These are phyloP conservation scores for Suillus tomentosus DNA, from an alignment of 768 basidiomycete genomes.

Conservation along the genomic window DNA sequence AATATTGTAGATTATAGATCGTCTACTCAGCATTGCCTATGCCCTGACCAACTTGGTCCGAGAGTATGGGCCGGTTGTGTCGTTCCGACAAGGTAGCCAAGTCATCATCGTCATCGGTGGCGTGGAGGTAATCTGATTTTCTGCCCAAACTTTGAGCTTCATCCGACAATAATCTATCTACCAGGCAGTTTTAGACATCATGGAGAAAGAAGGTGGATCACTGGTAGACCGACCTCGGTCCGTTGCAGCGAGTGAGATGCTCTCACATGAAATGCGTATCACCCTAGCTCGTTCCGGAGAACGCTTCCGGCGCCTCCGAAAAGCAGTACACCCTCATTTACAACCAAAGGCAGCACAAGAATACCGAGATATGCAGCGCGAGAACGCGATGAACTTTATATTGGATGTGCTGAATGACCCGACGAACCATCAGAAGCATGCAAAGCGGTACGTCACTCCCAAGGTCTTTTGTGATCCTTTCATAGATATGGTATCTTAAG, in stretches of 20 bases:
- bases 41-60: slow-evolving; percentile 52
- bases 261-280: slow-evolving; percentile 56
- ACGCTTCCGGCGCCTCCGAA: slow-evolving; percentile 54
- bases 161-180: slow-evolving; percentile 37
- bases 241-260: slow-evolving; percentile 54
- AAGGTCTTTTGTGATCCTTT: background rate
- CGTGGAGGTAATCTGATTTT: slow-evolving; percentile 16
- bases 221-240: slow-evolving; percentile 50
- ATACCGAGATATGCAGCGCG: slow-evolving; percentile 48
- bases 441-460: slow-evolving; percentile 16
- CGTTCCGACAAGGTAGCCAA: slow-evolving; percentile 46
- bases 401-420: slow-evolving; percentile 25
- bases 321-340: slow-evolving; percentile 55
- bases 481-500: slow-evolving; percentile 13
- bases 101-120: slow-evolving; percentile 21
- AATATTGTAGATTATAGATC: background rate
- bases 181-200: slow-evolving; percentile 57
- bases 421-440: slow-evolving; percentile 15
- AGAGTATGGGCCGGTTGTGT: slow-evolving; percentile 57
- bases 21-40: slow-evolving; percentile 8
- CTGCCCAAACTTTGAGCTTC: slow-evolving; percentile 16
- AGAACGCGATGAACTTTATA: slow-evolving; percentile 23
- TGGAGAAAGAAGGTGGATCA: slow-evolving; percentile 58
- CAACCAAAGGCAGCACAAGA: slow-evolving; percentile 47
- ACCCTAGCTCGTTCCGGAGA: slow-evolving; percentile 51